Evolutionary conservation across 2,329 filamentous ascomycete species (phyloP), one percentile per base, ranked within the genome.

Genomic region (Colletotrichum coccodes): DNA sequence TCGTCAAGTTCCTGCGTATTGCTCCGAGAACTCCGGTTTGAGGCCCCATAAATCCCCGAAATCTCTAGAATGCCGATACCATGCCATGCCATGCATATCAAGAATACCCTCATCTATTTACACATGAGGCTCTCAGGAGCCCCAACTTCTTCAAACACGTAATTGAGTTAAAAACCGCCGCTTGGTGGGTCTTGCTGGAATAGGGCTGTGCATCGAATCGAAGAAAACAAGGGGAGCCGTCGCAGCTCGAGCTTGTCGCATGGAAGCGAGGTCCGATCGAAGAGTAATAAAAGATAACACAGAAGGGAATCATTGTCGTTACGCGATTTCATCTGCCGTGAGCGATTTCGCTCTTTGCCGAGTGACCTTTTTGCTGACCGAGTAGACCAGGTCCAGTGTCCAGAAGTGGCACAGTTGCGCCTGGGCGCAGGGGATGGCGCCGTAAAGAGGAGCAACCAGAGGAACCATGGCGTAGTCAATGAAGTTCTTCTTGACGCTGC

Each of bases 391-490:
- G 64, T 91, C 84, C 38, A 90, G 81, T 0, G 89, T 92, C 86
- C 90, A 93, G 75, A 93, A 89, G 76, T 94, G 91, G 75, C 85
- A 88, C 62, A 93, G 79, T 71, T 91, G 87, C 2, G 91, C 91
- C 71, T 93, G 90, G 5, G 90, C 83, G 49, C 89, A 88, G 0
- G 91, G 91, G 21, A 93, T 86, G 0, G 90, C 86, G 21, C 91
- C 91, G 73, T 90, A 93, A 3, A 93, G 72, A 1, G 90, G 90
- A 6, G 90, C 91, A 11, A 92, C 89, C 11, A 93, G 76, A 0
- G 91, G 91, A 28, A 92, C 90, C 75, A 90, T 83, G 66, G 89
- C 74, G 70, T 91, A 91, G 78, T 93, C 91, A 50, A 88, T 73
- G 58, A 85, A 83, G 75, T 91, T 90, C 70, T 81, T 84, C 73